A percentile compares a stretch with the other conserved stretches of the same genome.
Conservation (phyloP, 805 yeast species). For the Saccharomycopsis schoenii region DNA sequence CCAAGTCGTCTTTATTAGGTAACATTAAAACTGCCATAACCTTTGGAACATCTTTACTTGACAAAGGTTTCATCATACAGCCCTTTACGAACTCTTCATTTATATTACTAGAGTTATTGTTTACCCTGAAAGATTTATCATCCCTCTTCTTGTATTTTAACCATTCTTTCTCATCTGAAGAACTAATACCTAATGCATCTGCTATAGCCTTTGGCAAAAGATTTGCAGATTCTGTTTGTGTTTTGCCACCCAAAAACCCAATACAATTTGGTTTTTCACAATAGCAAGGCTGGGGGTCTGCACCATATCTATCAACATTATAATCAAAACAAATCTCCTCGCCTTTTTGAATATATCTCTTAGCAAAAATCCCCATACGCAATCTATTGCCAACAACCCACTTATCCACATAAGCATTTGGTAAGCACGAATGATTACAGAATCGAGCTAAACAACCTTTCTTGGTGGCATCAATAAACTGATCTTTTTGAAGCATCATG, state of each 20-base stretch:
- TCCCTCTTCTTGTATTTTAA: slow-evolving; percentile 45
- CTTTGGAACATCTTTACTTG: slow-evolving; percentile 50
- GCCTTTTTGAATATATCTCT: slow-evolving; percentile 56
- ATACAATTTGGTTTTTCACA: slow-evolving; percentile 91
- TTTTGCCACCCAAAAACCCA: slow-evolving; percentile 92
- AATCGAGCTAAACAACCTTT: slow-evolving; percentile 86
- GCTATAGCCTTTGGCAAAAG: slow-evolving; percentile 73
- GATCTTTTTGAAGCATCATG: slow-evolving; percentile 90
- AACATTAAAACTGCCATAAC: slow-evolving; percentile 78
- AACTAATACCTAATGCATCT: slow-evolving; percentile 74
- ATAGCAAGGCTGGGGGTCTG: slow-evolving; percentile 86
- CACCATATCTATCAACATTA: slow-evolving; percentile 85
- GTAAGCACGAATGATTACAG: slow-evolving; percentile 91
- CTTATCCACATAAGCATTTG: slow-evolving; percentile 90
- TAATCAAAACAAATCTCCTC: slow-evolving; percentile 71
- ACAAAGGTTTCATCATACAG: slow-evolving; percentile 43
- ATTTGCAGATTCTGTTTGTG: slow-evolving; percentile 87
- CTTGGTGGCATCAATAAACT: slow-evolving; percentile 89
- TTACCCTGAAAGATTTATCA: slow-evolving; percentile 36
- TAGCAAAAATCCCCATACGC: slow-evolving; percentile 84
- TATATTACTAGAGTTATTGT: slow-evolving; percentile 45
- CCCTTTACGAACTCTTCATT: slow-evolving; percentile 57
- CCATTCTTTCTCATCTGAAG: slow-evolving; percentile 63
- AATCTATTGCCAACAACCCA: slow-evolving; percentile 92
- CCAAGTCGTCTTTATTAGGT: slow-evolving; percentile 48